Base-by-base conservation (phyloP, 1,284 basidiomycete species). In the Gomphus bonarii region DNA sequence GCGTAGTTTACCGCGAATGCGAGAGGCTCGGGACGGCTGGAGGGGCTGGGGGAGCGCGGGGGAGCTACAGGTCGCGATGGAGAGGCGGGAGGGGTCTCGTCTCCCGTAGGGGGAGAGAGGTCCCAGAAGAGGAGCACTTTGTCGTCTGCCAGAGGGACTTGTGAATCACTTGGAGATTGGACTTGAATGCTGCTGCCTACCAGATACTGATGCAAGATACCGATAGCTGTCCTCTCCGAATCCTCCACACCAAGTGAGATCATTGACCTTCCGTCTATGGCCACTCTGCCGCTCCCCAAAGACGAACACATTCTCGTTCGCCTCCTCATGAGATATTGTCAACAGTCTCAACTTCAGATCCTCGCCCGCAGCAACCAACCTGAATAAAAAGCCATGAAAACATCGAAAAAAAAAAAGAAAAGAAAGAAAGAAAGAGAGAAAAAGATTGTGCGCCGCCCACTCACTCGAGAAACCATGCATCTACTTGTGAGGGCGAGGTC, bases 81-180 rank as follows among this genome's bases (percentile, higher is more conserved):
- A 65, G 73, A 48, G 65, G 66, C 54, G 60, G 59, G 20, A 59
- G 64, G 12, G n/a, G 74, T 71, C 30, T 70, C 48, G 1, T 46
- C 22, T 50, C 58, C 65, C 40, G 77, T 70, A 58, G 79, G 70
- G 25, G 71, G 65, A 2, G 85, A 84, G 18, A 91, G 76, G 67
- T 91, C 85, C 88, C 88, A 91, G 14, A 91, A 80, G 79, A 90
- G 84, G 50, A 90, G 75, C 75, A 84, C 84, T 65, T 81, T 85
- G 69, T 90, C 87, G 62, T 88, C 87, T 88, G 60, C 35, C 7
- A 20, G 54, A 18, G 18, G 22, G 3, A 10, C 2, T 22, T 38
- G 30, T 44, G 36, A 46, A 12, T 22, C 33, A 9, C 38, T 62
- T n/a, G 30, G 52, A 11, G 30, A n/a, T 43, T 20, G 20, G 54